phyloP scores from a whole-genome alignment of 2,329 filamentous ascomycete species.

The Phaeosphaeriaceae sp. region DNA sequence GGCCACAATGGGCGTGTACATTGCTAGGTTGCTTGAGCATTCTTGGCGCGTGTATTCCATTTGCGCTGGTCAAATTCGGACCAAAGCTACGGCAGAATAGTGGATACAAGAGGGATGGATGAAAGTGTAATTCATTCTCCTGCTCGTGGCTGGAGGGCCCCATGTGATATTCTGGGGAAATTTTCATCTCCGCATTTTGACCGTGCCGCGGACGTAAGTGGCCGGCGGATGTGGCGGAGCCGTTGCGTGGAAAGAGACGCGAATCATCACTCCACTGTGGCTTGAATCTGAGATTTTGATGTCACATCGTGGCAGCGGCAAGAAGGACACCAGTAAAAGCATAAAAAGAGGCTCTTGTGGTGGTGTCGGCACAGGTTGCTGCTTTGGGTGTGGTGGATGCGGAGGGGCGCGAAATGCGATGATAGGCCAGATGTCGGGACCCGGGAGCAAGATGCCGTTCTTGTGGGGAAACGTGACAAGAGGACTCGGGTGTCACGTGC shows the following conservation, averaged over 20 bases:
- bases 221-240: background rate
- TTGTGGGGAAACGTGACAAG: background rate
- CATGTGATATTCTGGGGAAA: slow-evolving; percentile 13
- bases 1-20: slow-evolving; percentile 17
- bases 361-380: slow-evolving; percentile 7
- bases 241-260: background rate
- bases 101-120: background rate
- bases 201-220: background rate
- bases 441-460: background rate
- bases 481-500: background rate
- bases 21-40: slow-evolving; percentile 17
- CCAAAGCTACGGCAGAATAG: background rate
- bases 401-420: background rate
- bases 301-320: slow-evolving; percentile 5
- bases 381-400: slow-evolving; percentile 5
- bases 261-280: background rate
- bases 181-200: background rate
- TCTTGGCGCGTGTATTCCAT: slow-evolving; percentile 13
- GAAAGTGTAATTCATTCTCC: background rate
- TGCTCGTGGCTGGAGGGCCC: background rate
- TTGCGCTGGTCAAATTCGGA: slow-evolving; percentile 23
- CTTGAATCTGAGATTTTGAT: background rate
- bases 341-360: slow-evolving; percentile 5
- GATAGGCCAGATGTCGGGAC: slow-evolving; percentile 2
- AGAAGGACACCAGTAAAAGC: background rate